Evolutionary conservation across 306 rosid species (phyloP), one percentile per base, ranked within the genome.

Genomic region (Hippophae gyantsensis): DNA sequence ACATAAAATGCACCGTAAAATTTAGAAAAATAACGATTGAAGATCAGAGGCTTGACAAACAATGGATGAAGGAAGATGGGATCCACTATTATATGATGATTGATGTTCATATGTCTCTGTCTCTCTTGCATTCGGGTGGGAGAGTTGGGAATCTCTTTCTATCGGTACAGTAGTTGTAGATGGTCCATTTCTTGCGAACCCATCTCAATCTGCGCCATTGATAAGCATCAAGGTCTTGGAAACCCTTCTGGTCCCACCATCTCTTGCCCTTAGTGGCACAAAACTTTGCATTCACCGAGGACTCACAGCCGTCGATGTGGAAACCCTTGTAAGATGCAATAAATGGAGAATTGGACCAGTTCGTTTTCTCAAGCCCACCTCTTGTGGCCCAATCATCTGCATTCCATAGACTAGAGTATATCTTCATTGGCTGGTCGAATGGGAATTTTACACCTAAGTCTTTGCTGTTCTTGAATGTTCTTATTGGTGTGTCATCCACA

Each of bases 321-420:
- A 89, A 89, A 10, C 89, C 69, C 43, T 61, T 83, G 74, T 89
- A 89, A 1, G 67, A 2, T 3, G 96, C 94, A 0, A 83, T 51
- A 74, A 89, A 89, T 0, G 96, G 96, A 0, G 94, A 94, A 68
- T 85, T 89, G 0, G 88, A 79, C 96, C 94, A 89, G 38, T 89
- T 83, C 0, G 96, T 89, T 72, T 89, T 89, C 81, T 89, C 94
- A 12, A 85, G 64, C 9, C 94, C 96, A 23, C 94, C 94, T 42
- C 94, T 77, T 0, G 96, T 89, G 26, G 96, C 96, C 94, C 96
- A 89, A 43, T 85, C 96, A 59, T 89, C 96, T 0, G 94, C 96
- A 10, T 85, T 89, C 96, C 96, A 89, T 0, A 85, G 44, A 66
- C 96, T 89, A 25, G 86, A 85, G 85, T 85, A 89, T 0, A 89